Base-by-base conservation (phyloP, 257 asterid species). In the Scutellaria minor region DNA sequence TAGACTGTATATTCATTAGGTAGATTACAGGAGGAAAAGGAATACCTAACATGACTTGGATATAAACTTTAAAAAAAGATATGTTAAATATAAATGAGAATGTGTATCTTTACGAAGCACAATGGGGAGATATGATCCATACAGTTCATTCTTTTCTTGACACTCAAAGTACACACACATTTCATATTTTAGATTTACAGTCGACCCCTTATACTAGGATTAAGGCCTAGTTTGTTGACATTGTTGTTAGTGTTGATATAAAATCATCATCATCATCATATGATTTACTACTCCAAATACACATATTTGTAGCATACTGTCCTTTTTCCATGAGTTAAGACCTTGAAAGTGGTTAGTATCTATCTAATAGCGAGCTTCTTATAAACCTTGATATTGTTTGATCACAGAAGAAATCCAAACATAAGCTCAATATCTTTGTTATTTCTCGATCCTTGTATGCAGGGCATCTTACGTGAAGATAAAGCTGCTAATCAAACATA, bases 381-480 rank as follows among this genome's bases (percentile, higher is more conserved):
- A 10, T 64, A 42, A 20, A 13, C 58, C 4, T 13, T 64, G 15
- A 15, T 15, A 31, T 45, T 31, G 11, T 27, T 64, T 15, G 20
- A 63, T 46, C 60, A 44, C 5, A 10, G 52, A 24, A 24, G 31
- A 54, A 44, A 44, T 66, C 18, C 41, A 45, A 42, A 5, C 2
- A 37, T 65, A 22, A 65, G 57, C 65, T 6, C 5, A 7, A 14
- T 41, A 12, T 45, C 60, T 54, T 20, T 45, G 45, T 52, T 5
- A 56, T 52, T 27, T 66, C 44, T 75, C 18, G 18, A 18, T 18
- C 68, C 68, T 70, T 60, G 65, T 54, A 15, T 48, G 78, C 89
- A 94, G 97, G 98, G 97, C 60, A 67, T 63, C 39, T 77, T 86
- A 35, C 87, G 56, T 22, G 74, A 44, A 51, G 97, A 89, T 73